These are phyloP conservation scores for Alternaria burnsii DNA, from an alignment of 2,329 filamentous ascomycete species.

Conservation along the genomic window DNA sequence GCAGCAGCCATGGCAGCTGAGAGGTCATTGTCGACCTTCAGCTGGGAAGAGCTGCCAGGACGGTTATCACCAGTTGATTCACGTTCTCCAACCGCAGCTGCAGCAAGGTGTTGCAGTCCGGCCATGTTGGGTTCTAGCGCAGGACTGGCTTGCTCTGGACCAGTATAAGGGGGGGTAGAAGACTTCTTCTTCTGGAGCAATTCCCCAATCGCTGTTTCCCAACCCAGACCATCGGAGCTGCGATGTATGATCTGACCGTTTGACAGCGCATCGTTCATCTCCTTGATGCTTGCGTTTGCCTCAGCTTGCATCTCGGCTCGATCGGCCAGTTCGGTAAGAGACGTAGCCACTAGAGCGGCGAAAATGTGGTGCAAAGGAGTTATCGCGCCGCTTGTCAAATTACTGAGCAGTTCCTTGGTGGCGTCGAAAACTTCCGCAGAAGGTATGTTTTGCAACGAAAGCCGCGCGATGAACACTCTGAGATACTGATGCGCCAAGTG, in stretches of 20 bases:
- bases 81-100: slow-evolving; percentile 50
- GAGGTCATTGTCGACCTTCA: slow-evolving; percentile 45
- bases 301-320: slow-evolving; percentile 48
- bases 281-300: slow-evolving; percentile 47
- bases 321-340: slow-evolving; percentile 46
- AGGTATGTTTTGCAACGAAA: slow-evolving; percentile 30
- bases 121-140: slow-evolving; percentile 48
- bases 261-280: slow-evolving; percentile 45
- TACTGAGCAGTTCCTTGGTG: slow-evolving; percentile 42
- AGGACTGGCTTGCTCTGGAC: slow-evolving; percentile 36
- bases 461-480: slow-evolving; percentile 44
- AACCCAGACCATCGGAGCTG: slow-evolving; percentile 42
- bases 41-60: slow-evolving; percentile 24
- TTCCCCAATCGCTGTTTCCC: slow-evolving; percentile 48
- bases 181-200: slow-evolving; percentile 42
- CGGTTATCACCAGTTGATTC: slow-evolving; percentile 29
- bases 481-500: slow-evolving; percentile 50
- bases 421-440: slow-evolving; percentile 37
- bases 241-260: slow-evolving; percentile 45
- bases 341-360: slow-evolving; percentile 46
- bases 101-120: slow-evolving; percentile 50
- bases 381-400: slow-evolving; percentile 35
- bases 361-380: slow-evolving; percentile 50
- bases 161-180: slow-evolving; percentile 28
- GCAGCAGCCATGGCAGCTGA: slow-evolving; percentile 49